Percentiles rank a stretch among this genome's conserved stretches.
Conservation (phyloP, 2,329 filamentous ascomycete genomes). For the Cladosporium phlei region DNA sequence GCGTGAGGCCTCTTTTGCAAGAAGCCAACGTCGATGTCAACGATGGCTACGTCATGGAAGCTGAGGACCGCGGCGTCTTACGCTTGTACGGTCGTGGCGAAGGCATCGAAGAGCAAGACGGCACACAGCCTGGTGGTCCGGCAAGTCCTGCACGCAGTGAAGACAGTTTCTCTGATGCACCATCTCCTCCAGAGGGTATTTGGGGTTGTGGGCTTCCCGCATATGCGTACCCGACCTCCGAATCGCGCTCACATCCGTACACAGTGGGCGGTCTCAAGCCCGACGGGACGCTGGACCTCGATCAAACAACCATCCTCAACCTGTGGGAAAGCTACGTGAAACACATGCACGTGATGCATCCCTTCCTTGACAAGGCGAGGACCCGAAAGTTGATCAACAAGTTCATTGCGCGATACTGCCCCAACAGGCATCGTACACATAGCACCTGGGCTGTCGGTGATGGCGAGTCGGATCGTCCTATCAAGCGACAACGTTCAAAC, state of each 20-base stretch:
- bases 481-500: constrained; percentile 30
- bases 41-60: constrained; percentile 34
- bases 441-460: constrained; percentile 22
- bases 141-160: constrained; percentile 38
- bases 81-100: constrained; percentile 35
- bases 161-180: constrained; percentile 31
- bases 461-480: constrained; percentile 23
- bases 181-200: constrained; percentile 43
- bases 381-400: constrained; percentile 49
- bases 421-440: constrained; percentile 15
- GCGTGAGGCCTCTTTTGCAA: constrained; percentile 33
- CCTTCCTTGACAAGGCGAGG: constrained; percentile 54
- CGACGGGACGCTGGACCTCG: constrained; percentile 51
- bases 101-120: constrained; percentile 35
- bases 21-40: constrained; percentile 24
- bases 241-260: constrained; percentile 30
- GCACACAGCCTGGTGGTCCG: constrained; percentile 30
- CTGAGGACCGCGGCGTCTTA: constrained; percentile 34
- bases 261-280: constrained; percentile 48
- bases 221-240: constrained; percentile 22
- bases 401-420: constrained; percentile 49
- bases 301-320: constrained; percentile 45
- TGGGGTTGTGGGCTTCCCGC: constrained; percentile 44
- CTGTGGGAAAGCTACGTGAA: constrained; percentile 54
- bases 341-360: constrained; percentile 60